phyloP scores from a whole-genome alignment of 2,329 filamentous ascomycete genomes.

The Neofusicoccum ribis region DNA sequence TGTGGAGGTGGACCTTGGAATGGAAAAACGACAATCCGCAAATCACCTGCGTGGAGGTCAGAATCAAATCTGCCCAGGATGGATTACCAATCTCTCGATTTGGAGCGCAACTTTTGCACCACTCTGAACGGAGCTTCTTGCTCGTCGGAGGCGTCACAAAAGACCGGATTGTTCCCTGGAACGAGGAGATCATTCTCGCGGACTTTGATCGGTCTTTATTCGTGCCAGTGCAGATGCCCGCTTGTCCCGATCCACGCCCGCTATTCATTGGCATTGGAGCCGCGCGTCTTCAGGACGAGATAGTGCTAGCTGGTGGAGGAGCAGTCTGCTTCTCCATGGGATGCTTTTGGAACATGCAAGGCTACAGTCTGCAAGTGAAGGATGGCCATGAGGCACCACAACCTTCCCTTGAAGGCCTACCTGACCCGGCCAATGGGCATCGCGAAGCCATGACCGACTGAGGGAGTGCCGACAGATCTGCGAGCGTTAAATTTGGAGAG shows the following conservation, averaged over 20 bases:
- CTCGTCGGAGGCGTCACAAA: conserved; percentile 56
- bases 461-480: too few species aligned
- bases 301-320: conserved; percentile 74
- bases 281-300: conserved; percentile 48
- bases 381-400: neutral
- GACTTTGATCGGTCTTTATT: neutral
- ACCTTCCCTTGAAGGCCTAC: conserved; percentile 7
- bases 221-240: conserved; percentile 10
- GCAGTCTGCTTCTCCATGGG: conserved; percentile 91
- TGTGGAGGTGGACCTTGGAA: conserved; percentile 62
- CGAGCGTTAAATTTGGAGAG: conserved; percentile 33
- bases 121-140: conserved; percentile 35
- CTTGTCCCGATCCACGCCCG: conserved; percentile 52
- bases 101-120: conserved; percentile 53
- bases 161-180: conserved; percentile 44
- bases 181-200: conserved; percentile 57
- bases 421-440: neutral
- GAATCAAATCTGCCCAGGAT: neutral
- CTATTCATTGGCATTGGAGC: conserved; percentile 70
- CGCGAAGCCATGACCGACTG: too few species aligned
- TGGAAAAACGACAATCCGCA: conserved; percentile 33
- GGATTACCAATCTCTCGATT: conserved; percentile 42
- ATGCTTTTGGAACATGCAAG: conserved; percentile 52
- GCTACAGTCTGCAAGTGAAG: neutral
- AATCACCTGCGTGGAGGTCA: neutral